phyloP scores from a whole-genome alignment of 2,329 filamentous ascomycete species.

The Knufia petricola region DNA sequence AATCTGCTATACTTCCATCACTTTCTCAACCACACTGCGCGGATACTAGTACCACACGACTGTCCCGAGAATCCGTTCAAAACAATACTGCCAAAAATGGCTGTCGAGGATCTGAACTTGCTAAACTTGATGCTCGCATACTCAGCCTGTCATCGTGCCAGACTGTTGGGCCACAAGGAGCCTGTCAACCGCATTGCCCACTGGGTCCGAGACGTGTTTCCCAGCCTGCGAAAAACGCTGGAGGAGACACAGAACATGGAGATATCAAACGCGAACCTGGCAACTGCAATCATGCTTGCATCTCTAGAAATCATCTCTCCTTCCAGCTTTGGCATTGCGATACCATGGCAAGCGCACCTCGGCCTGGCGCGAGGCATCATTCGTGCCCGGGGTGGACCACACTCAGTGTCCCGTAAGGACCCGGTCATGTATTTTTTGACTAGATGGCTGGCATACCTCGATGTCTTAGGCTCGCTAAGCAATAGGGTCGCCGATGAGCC shows the following conservation, averaged over 20 bases:
- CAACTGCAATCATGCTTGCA: slow-evolving; percentile 75
- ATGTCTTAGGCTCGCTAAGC: slow-evolving; percentile 63
- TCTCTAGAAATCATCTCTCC: slow-evolving; percentile 77
- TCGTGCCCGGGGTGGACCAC: slow-evolving; percentile 51
- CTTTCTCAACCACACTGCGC: slow-evolving; percentile 71
- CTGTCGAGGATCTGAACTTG: slow-evolving; percentile 45
- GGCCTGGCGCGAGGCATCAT: slow-evolving; percentile 68
- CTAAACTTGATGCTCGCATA: slow-evolving; percentile 71
- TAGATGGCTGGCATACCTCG: slow-evolving; percentile 76
- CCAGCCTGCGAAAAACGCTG: slow-evolving; percentile 58
- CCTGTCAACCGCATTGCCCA: slow-evolving; percentile 67
- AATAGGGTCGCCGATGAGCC: slow-evolving; percentile 49
- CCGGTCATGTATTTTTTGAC: slow-evolving; percentile 63
- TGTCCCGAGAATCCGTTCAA: slow-evolving; percentile 53
- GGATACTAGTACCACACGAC: slow-evolving; percentile 53
- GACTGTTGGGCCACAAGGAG: slow-evolving; percentile 62
- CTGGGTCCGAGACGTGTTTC: slow-evolving; percentile 64
- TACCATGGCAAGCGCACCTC: slow-evolving; percentile 73
- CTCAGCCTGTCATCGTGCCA: slow-evolving; percentile 72
- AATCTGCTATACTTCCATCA: slow-evolving; percentile 67
- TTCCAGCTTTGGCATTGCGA: slow-evolving; percentile 67
- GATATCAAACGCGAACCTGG: slow-evolving; percentile 63
- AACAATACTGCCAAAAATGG: slow-evolving; percentile 51
- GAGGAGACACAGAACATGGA: slow-evolving; percentile 59
- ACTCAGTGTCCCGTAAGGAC: slow-evolving; percentile 44